These are phyloP conservation scores for Podospora bellae-mahoneyi DNA, from an alignment of 495 filamentous ascomycete genomes.

Conservation along the genomic window DNA sequence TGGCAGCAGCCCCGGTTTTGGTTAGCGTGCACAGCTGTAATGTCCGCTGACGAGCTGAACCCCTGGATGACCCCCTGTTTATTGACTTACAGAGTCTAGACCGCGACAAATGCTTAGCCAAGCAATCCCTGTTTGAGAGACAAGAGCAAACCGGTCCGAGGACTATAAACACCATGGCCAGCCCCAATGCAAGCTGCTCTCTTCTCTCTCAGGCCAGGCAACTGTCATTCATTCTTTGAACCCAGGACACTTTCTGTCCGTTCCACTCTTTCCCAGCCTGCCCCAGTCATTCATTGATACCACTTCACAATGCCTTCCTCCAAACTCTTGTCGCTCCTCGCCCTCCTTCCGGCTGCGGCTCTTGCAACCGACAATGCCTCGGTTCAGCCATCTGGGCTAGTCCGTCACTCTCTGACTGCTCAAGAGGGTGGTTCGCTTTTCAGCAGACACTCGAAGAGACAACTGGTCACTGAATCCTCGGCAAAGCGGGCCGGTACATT, in stretches of 20 bases:
- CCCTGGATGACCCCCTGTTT: neutral
- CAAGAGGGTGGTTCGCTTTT: conserved; percentile 10
- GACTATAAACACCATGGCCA: neutral
- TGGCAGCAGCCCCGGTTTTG: neutral
- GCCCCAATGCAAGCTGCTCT: neutral
- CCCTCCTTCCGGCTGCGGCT: conserved; percentile 16
- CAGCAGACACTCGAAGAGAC: conserved; percentile 18
- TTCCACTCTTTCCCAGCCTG: neutral
- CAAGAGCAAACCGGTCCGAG: neutral
- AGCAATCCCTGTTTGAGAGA: neutral
- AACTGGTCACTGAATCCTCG: conserved; percentile 9
- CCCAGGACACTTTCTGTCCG: neutral
- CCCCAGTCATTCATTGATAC: conserved; percentile 1
- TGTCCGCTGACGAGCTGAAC: neutral
- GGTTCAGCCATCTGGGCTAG: conserved; percentile 20
- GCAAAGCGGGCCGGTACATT: conserved; percentile 11
- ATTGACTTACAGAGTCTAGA: neutral
- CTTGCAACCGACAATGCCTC: conserved; percentile 10
- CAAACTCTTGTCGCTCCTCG: conserved; percentile 11
- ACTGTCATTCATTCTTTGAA: neutral
- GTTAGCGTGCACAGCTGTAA: neutral
- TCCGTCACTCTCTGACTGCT: conserved; percentile 22
- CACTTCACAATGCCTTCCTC: conserved; percentile 8
- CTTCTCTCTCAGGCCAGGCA: neutral
- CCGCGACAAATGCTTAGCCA: neutral